Evolutionary conservation across 805 yeast species (phyloP), one percentile per base, ranked within the genome.

Genomic region (Cyberlindnera lachancei): DNA sequence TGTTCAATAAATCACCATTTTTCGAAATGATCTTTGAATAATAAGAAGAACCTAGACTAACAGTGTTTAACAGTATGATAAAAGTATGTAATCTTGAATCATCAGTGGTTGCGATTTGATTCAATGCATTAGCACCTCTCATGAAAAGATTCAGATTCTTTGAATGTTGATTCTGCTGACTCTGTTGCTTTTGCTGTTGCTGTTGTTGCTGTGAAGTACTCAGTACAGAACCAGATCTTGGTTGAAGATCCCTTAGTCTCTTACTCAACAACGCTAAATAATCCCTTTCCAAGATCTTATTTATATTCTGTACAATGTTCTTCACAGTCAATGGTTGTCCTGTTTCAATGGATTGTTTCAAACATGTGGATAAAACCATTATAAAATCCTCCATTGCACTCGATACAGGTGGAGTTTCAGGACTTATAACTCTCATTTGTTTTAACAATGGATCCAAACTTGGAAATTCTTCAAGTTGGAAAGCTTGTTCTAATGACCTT

Each of bases 311-410:
- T 11, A 80, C 52, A 46, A 81, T 71, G 18, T 61, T 64, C 42
- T 69, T 72, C 18, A 79, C 70, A 0, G 78, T 63, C 6, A 64
- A 34, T 4, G 59, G 51, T 38, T 83, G 81, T 1, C 94, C 94
- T 0, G 94, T 72, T 27, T 82, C 79, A 10, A 87, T 62, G 1
- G 77, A 65, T 37, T 79, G 80, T 16, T 75, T 60, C 22, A 87
- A 53, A 13, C 82, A 67, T 23, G 76, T 73, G 47, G 84, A 81
- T 27, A 88, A 59, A 7, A 87, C 74, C 45, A 86, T 64, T 18
- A 85, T 70, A 21, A 84, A 61, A 52, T 92, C 98, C 47, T 92
- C 98, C 16, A 88, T 75, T 15, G 85, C 77, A 0, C 96, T 85
- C 0, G 94, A 75, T 5, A 81, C 73, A 3, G 88, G 90, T 5